Evolutionary conservation across 208 protist genomes (phyloP).

Genomic region (Porcisia deanei): DNA sequence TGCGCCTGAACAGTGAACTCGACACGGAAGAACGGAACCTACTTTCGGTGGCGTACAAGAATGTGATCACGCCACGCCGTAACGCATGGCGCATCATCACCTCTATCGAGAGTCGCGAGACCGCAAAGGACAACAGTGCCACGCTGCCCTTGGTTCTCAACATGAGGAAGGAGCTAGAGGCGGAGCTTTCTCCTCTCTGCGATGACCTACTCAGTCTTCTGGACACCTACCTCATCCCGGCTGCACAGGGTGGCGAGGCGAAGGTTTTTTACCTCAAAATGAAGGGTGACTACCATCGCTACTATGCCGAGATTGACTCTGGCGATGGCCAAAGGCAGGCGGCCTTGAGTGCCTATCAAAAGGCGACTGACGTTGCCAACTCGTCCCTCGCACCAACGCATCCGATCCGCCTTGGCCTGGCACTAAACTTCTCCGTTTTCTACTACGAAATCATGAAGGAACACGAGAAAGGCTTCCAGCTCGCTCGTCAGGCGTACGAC

Average conservation of each 20-base stretch:
- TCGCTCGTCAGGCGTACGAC: slow-evolving; percentile 95
- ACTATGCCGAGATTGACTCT: slow-evolving; percentile 97
- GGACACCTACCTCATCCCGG: slow-evolving; percentile 97
- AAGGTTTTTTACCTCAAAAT: slow-evolving; percentile 97
- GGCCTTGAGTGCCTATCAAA: slow-evolving; percentile 89
- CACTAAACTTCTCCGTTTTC: slow-evolving; percentile 99
- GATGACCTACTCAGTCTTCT: slow-evolving; percentile 97
- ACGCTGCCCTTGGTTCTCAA: slow-evolving; percentile 92
- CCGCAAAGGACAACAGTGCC: slow-evolving; percentile 83
- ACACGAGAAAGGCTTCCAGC: slow-evolving; percentile 93
- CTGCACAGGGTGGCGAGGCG: slow-evolving; percentile 83
- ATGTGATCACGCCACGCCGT: slow-evolving; percentile 98
- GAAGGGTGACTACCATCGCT: slow-evolving; percentile 97
- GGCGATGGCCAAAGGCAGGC: slow-evolving; percentile 85
- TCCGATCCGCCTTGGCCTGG: slow-evolving; percentile 99
- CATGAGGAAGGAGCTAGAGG: slow-evolving; percentile 97
- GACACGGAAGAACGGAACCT: slow-evolving; percentile 99
- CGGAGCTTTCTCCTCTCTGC: slow-evolving; percentile 98
- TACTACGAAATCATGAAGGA: slow-evolving; percentile 99
- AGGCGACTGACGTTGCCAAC: slow-evolving; percentile 88
- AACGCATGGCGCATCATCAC: slow-evolving; percentile 99
- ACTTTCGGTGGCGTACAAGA: slow-evolving; percentile 99
- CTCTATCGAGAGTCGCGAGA: slow-evolving; percentile 97
- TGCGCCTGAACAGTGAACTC: slow-evolving; percentile 95
- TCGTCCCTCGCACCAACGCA: slow-evolving; percentile 94